Evolutionary conservation across 257 asterid species (phyloP), one percentile per base, ranked within the genome.

Genomic region (Primulina huaijiensis): DNA sequence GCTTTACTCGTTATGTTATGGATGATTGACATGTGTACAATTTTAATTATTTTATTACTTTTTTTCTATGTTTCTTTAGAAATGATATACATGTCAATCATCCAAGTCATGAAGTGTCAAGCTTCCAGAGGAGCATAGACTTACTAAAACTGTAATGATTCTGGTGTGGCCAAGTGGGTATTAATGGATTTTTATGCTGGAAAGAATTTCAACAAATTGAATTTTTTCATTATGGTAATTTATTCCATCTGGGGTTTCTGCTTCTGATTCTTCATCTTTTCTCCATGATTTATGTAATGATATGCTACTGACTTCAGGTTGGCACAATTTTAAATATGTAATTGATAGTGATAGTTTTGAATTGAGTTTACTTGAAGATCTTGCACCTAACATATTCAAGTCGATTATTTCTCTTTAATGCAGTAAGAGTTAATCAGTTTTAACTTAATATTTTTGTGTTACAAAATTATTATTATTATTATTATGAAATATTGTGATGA

Each of bases 371-470:
- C 30, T 23, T 60, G 57, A 11, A 55, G 8, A 40, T 34, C 27
- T 21, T 46, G 30, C 63, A 53, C 40, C 62, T 12, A 25, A 25
- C 33, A 23, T 16, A 43, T 34, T 59, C n/a, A 11, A 61, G 27
- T 64, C 25, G 33, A 58, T 56, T 33, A 69, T 30, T 69, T 55
- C 65, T 25, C 30, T 37, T 43, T 25, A 25, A 12, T 55, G 74
- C 46, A 11, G 16, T 25, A 33, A 12, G 59, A 29, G 65, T 35
- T 59, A 55, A 62, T 57, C 34, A 35, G 14, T 29, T 34, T 52
- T 71, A 46, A 46, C 72, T 57, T 63, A 0, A 27, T 64, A 8
- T 53, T 58, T 43, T 25, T 64, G 29, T 63, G 62, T n/a, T 63
- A 71, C 35, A 64, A 73, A 62, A 1, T 62, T 34, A 11, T 34